These are phyloP conservation scores for Elymus sibiricus DNA, from an alignment of 176 grass and related monocot genomes.

Conservation along the genomic window DNA sequence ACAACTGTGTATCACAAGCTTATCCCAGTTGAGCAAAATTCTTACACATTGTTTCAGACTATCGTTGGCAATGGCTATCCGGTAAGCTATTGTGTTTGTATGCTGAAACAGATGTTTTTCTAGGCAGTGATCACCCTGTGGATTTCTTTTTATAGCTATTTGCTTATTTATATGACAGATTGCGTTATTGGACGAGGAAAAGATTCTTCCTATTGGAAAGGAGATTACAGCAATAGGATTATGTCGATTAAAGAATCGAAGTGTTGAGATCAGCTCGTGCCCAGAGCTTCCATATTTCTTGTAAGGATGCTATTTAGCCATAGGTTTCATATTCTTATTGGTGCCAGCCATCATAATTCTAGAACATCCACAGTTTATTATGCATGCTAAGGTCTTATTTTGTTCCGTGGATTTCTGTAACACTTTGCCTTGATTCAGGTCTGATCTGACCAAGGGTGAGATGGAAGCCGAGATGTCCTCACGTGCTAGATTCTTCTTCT, in stretches of 20 bases:
- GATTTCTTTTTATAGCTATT: constrained; percentile 9
- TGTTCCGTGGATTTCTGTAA: constrained; percentile 20
- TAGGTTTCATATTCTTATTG: background rate
- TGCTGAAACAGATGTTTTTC: background rate
- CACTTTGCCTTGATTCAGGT: constrained; percentile 44
- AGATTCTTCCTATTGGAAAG: constrained; percentile 92
- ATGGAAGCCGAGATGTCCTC: constrained; percentile 66
- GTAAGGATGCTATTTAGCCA: constrained; percentile 49
- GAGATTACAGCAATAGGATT: constrained; percentile 87
- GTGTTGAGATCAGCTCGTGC: constrained; percentile 60
- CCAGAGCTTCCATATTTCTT: constrained; percentile 88
- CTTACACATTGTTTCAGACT: constrained; percentile 81
- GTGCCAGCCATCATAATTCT: background rate
- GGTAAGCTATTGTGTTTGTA: constrained; percentile 44
- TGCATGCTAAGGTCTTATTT: constrained; percentile 19
- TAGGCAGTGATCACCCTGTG: background rate
- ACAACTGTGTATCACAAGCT: constrained; percentile 85
- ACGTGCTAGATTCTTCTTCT: constrained; percentile 52
- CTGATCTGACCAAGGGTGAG: constrained; percentile 82
- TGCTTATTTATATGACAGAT: constrained; percentile 44
- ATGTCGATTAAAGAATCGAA: constrained; percentile 39
- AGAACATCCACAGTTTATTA: constrained; percentile 11
- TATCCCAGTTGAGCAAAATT: constrained; percentile 68
- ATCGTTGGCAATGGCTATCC: constrained; percentile 87
- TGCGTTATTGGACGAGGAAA: constrained; percentile 94